Base-by-base conservation (phyloP, 306 rosid genomes). In the Acacia acuminata region DNA sequence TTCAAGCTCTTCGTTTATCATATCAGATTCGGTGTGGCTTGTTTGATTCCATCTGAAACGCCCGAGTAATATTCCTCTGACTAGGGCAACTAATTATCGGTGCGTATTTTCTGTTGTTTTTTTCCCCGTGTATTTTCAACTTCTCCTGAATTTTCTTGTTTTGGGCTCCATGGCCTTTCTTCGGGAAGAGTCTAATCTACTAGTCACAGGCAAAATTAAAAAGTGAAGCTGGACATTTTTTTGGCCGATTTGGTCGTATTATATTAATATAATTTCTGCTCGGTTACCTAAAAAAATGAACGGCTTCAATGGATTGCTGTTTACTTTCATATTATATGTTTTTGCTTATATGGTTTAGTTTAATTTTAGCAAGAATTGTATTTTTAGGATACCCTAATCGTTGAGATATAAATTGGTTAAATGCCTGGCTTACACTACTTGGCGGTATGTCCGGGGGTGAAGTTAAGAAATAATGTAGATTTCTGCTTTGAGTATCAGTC, bases 221-320 rank as follows among this genome's bases (percentile, higher is more conserved):
- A 2, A 50, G 32, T 12, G 82, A 79, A 78, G 51, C 15, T 66
- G 51, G 24, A 36, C 61, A 16, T 15, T 64, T 56, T 68, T 48
- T 48, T 20, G 42, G 71, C 50, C 69, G 77, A 85, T 82, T 75
- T 77, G 76, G 69, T 72, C 77, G 27, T 64, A 77, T 51, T 38
- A 38, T 38, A 6, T 38, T 68, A 12, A 3, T 50, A 47, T 10
- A 17, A 45, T 44, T 51, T 70, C 51, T 73, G 73, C 32, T 44
- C 25, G 60, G 11, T 27, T 61, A 17, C 24, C 32, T 51, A 51
- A 38, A 30, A 48, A 58, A 40, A 34, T 79, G 10, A 32, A 6
- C 65, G 20, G 10, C 71, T 53, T 14, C 25, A 63, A 47, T 20
- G 71, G 40, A 27, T 25, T 44, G 47, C 30, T 82, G 66, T 14